phyloP scores from a whole-genome alignment of 225 moss, liverwort and hornwort genomes.

The Climacium dendroides region DNA sequence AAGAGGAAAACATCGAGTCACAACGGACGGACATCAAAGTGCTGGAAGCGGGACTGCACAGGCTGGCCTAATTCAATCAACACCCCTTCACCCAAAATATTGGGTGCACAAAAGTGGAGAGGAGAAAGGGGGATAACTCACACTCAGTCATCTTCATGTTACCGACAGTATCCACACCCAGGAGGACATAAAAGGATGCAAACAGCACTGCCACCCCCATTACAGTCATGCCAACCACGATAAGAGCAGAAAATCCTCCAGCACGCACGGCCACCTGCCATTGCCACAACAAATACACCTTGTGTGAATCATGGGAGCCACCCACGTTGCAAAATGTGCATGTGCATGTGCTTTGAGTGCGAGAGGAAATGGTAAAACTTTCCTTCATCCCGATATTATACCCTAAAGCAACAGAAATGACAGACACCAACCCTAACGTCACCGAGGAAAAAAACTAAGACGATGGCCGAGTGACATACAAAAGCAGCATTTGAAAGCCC shows the following conservation, averaged over 20 bases:
- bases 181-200: conserved; percentile 69
- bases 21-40: neutral
- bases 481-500: neutral
- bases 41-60: neutral
- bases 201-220: conserved; percentile 87
- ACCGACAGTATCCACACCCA: conserved; percentile 55
- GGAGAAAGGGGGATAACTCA: conserved; percentile 14
- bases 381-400: neutral
- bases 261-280: conserved; percentile 65
- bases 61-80: neutral
- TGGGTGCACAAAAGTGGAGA: neutral
- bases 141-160: conserved; percentile 82
- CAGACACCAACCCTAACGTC: neutral
- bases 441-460: neutral
- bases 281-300: neutral
- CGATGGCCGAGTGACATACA: neutral
- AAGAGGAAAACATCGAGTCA: neutral
- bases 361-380: neutral
- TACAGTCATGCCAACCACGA: conserved; percentile 95
- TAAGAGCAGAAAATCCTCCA: conserved; percentile 95
- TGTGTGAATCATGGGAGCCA: neutral
- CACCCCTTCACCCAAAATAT: neutral
- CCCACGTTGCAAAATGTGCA: neutral
- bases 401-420: neutral
- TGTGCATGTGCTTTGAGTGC: neutral